A percentile compares a stretch with the other conserved stretches of the same genome.
These are phyloP conservation scores for Cutaneotrichosporon spelunceum DNA, from an alignment of 1,284 basidiomycete species.

Conservation along the genomic window DNA sequence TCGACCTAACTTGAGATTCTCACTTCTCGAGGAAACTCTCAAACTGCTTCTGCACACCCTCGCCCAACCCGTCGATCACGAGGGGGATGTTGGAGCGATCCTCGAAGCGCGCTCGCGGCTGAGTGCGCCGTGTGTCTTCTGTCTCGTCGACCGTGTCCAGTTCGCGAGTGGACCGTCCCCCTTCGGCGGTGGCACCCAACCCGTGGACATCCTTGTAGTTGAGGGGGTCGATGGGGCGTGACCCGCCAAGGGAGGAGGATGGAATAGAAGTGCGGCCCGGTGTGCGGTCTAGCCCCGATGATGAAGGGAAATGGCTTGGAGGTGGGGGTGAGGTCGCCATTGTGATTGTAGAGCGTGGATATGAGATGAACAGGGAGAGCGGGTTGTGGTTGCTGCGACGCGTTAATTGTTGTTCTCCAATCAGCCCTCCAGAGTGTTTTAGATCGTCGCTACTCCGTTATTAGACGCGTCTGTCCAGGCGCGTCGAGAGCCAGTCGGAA, in stretches of 20 bases:
- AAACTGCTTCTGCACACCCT: conserved; percentile 86
- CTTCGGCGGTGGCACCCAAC: conserved; percentile 31
- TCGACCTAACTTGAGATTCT: conserved; percentile 39
- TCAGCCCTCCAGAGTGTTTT: background rate
- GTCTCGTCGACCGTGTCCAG: conserved; percentile 18
- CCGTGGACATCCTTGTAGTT: conserved; percentile 46
- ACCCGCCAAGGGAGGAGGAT: conserved; percentile 34
- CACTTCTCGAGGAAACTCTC: conserved; percentile 86
- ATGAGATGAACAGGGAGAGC: background rate
- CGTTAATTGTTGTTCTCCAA: conserved; percentile 8
- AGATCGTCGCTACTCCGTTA: no score
- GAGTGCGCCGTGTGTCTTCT: background rate
- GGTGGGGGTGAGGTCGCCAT: conserved; percentile 38
- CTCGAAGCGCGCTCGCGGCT: conserved; percentile 6
- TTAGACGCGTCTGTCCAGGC: background rate
- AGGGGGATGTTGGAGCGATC: conserved; percentile 67
- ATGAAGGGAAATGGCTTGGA: conserved; percentile 34
- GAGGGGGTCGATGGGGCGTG: conserved; percentile 38
- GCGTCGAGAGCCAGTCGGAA: conserved; percentile 1
- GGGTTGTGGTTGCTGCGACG: background rate
- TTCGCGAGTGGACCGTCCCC: conserved; percentile 10
- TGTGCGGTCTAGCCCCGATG: conserved; percentile 33
- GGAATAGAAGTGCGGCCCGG: conserved; percentile 7
- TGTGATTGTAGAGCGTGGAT: conserved; percentile 3
- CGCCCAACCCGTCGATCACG: conserved; percentile 87